phyloP scores from a whole-genome alignment of 2,329 filamentous ascomycete species.

The Rhinocladiella mackenziei region DNA sequence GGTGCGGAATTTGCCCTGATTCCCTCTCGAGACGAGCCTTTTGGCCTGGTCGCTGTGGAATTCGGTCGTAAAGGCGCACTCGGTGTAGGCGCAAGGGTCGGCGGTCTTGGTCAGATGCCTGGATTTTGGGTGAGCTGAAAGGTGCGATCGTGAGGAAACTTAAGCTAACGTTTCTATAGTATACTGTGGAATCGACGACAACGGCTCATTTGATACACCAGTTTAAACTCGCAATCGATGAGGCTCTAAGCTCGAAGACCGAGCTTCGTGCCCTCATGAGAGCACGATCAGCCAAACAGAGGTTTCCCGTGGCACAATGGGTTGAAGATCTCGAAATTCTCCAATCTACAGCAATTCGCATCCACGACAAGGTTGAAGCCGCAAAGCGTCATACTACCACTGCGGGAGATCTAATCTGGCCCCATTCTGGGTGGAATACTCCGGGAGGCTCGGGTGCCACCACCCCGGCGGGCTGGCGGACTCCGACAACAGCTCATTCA shows the following conservation, averaged over 20 bases:
- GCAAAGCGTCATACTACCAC: slow-evolving; percentile 25
- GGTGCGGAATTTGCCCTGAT: slow-evolving; percentile 67
- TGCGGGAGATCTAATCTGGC: slow-evolving; percentile 12
- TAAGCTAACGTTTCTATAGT: too few relatives aligned
- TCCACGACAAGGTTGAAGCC: slow-evolving; percentile 47
- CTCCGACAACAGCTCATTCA: slow-evolving; percentile 36
- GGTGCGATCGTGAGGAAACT: too few relatives aligned
- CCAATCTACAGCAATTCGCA: slow-evolving; percentile 57
- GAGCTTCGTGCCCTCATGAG: slow-evolving; percentile 60
- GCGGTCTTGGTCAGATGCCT: slow-evolving; percentile 66
- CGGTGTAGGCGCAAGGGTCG: slow-evolving; percentile 62
- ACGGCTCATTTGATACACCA: slow-evolving; percentile 61
- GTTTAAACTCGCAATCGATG: slow-evolving; percentile 61
- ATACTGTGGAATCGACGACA: slow-evolving; percentile 62
- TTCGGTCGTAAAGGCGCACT: slow-evolving; percentile 66
- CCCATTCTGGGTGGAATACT: slow-evolving; percentile 8
- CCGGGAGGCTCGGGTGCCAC: slow-evolving; percentile 13
- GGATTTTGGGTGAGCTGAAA: too few relatives aligned
- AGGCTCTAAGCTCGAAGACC: slow-evolving; percentile 55
- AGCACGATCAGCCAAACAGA: slow-evolving; percentile 60
- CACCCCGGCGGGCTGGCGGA: slow-evolving; percentile 34
- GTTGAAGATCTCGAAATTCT: slow-evolving; percentile 61
- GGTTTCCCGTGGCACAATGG: slow-evolving; percentile 66
- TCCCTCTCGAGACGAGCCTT: slow-evolving; percentile 65
- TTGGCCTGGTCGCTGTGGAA: slow-evolving; percentile 65